Conservation (phyloP, 768 basidiomycete species). For the Podaxis pistillaris region DNA sequence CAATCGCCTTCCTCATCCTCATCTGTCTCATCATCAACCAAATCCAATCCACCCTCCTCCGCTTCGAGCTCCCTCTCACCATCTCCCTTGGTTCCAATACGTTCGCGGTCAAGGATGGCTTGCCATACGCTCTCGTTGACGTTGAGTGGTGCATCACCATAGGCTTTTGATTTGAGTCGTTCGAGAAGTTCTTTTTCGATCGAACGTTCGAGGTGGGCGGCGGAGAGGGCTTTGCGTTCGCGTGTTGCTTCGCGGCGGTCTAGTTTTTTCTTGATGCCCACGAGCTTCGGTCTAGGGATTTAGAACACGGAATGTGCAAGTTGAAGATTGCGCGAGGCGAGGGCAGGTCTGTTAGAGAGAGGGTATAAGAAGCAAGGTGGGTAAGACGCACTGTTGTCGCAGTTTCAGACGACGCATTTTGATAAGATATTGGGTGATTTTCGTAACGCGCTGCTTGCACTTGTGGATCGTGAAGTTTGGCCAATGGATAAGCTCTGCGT, state of each 20-base stretch:
- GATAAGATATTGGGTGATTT: constrained; percentile 98
- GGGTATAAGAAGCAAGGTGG: background rate
- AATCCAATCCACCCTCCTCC: constrained; percentile 20
- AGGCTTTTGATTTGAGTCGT: constrained; percentile 93
- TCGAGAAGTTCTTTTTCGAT: constrained; percentile 97
- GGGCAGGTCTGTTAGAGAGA: background rate
- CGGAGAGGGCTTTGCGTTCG: constrained; percentile 94
- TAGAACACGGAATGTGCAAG: background rate
- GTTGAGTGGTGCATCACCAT: constrained; percentile 96
- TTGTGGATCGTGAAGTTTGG: constrained; percentile 97
- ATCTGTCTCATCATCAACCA: constrained; percentile 43
- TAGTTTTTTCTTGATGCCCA: constrained; percentile 96
- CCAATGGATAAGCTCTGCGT: constrained; percentile 95
- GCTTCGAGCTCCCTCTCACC: constrained; percentile 55
- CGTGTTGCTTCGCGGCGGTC: constrained; percentile 90
- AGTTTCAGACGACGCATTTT: constrained; percentile 93
- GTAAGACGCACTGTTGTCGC: constrained; percentile 69
- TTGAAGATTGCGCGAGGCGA: background rate
- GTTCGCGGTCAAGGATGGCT: constrained; percentile 83
- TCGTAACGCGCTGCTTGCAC: constrained; percentile 98
- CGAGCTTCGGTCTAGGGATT: constrained; percentile 73
- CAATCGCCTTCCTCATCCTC: constrained; percentile 43
- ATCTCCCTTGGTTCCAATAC: constrained; percentile 46
- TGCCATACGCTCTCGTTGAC: constrained; percentile 98
- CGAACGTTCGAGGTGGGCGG: constrained; percentile 90